phyloP scores from a whole-genome alignment of 2,329 filamentous ascomycete species.

The Chaetomium olivaceum region DNA sequence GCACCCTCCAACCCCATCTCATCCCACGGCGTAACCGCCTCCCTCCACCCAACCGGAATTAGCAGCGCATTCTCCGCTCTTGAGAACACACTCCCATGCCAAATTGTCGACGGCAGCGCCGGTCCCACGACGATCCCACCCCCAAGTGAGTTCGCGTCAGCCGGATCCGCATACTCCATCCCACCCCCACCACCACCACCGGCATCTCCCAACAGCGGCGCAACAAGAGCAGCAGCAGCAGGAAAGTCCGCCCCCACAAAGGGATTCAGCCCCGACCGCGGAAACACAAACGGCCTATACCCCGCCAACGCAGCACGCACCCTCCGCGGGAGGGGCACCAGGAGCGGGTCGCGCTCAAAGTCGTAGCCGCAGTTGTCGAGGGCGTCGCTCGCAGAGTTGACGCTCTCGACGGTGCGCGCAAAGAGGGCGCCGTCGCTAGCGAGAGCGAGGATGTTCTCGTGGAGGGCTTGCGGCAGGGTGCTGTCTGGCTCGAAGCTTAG shows the following conservation, averaged over 20 bases:
- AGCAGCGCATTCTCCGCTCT: background rate
- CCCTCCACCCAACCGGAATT: background rate
- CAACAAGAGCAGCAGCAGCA: too few relatives aligned
- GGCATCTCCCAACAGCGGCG: too few relatives aligned
- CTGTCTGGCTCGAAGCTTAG: background rate
- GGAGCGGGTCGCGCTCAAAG: background rate
- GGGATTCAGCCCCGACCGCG: background rate
- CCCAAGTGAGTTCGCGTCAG: background rate
- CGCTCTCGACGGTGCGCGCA: background rate
- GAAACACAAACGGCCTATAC: background rate
- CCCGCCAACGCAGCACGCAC: background rate
- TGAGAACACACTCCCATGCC: background rate
- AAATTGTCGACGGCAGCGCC: background rate
- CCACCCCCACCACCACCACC: background rate
- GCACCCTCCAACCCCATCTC: background rate
- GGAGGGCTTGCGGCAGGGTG: background rate
- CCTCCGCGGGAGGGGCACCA: background rate
- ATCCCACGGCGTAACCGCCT: background rate
- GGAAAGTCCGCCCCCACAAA: background rate
- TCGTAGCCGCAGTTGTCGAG: background rate
- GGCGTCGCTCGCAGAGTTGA: background rate
- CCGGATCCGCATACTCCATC: background rate
- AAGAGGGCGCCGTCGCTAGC: background rate
- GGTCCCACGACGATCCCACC: background rate
- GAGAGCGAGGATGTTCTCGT: background rate